Evolutionary conservation across 2,329 filamentous ascomycete genomes (phyloP).

Genomic region (Cladosporium sp.): DNA sequence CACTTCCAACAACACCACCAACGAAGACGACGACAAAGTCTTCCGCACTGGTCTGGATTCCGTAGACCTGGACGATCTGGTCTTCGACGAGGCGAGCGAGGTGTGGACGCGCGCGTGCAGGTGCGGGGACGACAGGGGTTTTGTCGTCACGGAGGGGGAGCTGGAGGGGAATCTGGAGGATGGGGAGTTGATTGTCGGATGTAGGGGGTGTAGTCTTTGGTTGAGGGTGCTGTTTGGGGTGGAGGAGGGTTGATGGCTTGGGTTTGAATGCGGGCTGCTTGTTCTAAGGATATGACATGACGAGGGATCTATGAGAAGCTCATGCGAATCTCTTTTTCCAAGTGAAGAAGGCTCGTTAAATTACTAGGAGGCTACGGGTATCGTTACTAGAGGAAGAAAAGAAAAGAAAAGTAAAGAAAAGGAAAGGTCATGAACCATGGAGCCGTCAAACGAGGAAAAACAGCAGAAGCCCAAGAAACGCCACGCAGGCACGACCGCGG

Average conservation of each 20-base stretch:
- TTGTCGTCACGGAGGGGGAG: constrained; percentile 51
- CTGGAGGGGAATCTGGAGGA: constrained; percentile 47
- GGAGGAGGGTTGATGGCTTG: constrained; percentile 35
- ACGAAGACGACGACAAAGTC: constrained; percentile 2
- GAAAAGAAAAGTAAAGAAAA: not conserved
- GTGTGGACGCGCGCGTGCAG: constrained; percentile 53
- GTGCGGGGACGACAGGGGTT: constrained; percentile 56
- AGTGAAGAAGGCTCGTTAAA: not conserved
- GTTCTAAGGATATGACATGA: too few relatives aligned
- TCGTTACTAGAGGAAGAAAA: not conserved
- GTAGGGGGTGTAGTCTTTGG: constrained; percentile 61
- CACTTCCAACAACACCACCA: not conserved
- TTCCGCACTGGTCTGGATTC: constrained; percentile 49
- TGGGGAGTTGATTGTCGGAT: constrained; percentile 57
- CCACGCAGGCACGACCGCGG: not conserved
- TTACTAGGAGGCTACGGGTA: constrained; percentile 8
- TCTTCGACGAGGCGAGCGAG: constrained; percentile 33
- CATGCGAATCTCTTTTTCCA: too few relatives aligned
- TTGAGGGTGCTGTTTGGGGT: constrained; percentile 57
- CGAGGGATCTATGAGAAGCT: too few relatives aligned
- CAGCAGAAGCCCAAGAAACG: too few relatives aligned
- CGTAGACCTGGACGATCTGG: constrained; percentile 55
- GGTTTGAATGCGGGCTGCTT: too few relatives aligned
- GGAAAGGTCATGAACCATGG: too few relatives aligned
- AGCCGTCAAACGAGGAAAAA: too few relatives aligned